phyloP scores from a whole-genome alignment of 768 basidiomycete species.

The Rhizopogon roseolus region DNA sequence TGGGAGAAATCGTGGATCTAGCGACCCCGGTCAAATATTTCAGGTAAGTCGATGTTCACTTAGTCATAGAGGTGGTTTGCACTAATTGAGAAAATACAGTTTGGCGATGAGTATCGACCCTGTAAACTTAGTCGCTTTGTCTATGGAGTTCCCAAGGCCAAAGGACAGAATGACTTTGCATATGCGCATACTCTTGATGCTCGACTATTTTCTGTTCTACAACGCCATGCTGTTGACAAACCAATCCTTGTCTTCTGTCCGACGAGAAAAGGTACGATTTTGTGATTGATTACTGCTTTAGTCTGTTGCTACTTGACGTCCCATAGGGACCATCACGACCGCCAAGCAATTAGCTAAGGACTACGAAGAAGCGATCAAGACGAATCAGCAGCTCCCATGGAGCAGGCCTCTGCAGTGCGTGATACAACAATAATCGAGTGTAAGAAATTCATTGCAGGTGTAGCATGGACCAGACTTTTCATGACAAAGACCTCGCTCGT shows the following conservation, averaged over 20 bases:
- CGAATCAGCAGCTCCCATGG: constrained; percentile 63
- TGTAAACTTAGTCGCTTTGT: constrained; percentile 75
- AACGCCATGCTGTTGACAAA: constrained; percentile 70
- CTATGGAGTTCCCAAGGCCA: constrained; percentile 59
- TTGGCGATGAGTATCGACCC: constrained; percentile 89
- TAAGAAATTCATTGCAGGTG: not conserved
- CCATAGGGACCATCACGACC: constrained; percentile 52
- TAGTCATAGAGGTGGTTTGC: not conserved
- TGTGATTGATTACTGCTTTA: not conserved
- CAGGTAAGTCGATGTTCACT: constrained; percentile 40
- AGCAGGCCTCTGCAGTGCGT: constrained; percentile 43
- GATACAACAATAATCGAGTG: not conserved
- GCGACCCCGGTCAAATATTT: constrained; percentile 55
- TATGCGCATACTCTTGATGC: constrained; percentile 69
- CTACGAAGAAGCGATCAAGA: constrained; percentile 52
- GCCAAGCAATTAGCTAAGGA: constrained; percentile 77
- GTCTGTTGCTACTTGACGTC: not conserved
- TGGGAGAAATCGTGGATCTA: constrained; percentile 33
- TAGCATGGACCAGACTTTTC: constrained; percentile 55
- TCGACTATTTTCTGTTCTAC: constrained; percentile 68
- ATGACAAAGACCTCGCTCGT: constrained; percentile 67
- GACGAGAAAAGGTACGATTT: constrained; percentile 70
- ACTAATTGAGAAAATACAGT: constrained; percentile 43
- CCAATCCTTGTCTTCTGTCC: constrained; percentile 87
- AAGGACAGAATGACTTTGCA: constrained; percentile 71